These are phyloP conservation scores for Apiotrichum montevideense DNA, from an alignment of 1,284 basidiomycete species.

Conservation along the genomic window DNA sequence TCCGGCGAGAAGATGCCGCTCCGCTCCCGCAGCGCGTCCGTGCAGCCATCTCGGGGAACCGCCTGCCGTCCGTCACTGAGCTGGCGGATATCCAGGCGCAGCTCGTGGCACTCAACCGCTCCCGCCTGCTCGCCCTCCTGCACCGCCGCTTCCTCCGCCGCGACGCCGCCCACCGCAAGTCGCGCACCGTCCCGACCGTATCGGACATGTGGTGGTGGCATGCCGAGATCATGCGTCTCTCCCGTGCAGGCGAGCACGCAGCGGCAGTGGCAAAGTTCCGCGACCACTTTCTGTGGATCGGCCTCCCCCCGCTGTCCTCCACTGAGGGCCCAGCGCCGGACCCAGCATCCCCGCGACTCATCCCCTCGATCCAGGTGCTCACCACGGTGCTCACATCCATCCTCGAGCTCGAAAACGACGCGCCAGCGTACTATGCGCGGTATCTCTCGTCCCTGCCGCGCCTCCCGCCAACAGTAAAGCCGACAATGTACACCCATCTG, in stretches of 20 bases:
- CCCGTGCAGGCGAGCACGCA: constrained; percentile 11
- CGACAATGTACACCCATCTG: constrained; percentile 22
- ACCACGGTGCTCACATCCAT: constrained; percentile 28
- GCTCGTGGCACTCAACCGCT: constrained; percentile 10
- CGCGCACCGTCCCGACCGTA: constrained; percentile 8
- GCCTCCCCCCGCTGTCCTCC: constrained; percentile 17
- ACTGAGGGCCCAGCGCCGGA: background rate
- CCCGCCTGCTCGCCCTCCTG: constrained; percentile 11
- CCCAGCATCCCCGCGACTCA: constrained; percentile 1
- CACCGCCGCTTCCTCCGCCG: constrained; percentile 11
- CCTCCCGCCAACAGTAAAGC: constrained; percentile 20
- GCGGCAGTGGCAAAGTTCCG: constrained; percentile 24
- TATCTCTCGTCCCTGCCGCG: constrained; percentile 14
- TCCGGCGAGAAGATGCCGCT: background rate
- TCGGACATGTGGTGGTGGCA: constrained; percentile 23
- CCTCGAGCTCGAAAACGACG: constrained; percentile 15
- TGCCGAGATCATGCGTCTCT: constrained; percentile 26
- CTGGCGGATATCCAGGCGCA: constrained; percentile 7
- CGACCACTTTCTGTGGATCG: constrained; percentile 28
- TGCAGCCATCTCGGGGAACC: background rate
- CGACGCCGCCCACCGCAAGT: background rate
- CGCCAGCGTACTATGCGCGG: constrained; percentile 9
- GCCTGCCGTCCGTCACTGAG: background rate
- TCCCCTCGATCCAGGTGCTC: constrained; percentile 22
- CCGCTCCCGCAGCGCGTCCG: background rate